Evolutionary conservation across 192 early-diverging fungal species (phyloP).

Genomic region (Coemansia sp.): DNA sequence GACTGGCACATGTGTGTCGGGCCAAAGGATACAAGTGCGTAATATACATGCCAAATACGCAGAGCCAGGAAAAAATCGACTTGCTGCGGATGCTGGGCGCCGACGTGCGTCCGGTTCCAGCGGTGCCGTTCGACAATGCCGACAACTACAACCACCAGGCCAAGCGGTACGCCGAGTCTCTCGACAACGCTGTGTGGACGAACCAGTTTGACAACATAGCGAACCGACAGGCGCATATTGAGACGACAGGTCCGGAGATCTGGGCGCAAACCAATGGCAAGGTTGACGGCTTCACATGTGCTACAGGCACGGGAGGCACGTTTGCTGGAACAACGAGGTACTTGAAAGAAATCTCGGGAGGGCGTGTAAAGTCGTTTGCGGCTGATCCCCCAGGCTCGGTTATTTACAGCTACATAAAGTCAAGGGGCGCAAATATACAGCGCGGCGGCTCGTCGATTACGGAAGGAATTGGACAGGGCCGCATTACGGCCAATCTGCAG

Average conservation of each 20-base stretch:
- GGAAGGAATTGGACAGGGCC: slow-evolving; percentile 95
- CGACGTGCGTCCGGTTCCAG: slow-evolving; percentile 90
- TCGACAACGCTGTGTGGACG: slow-evolving; percentile 90
- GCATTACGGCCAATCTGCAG: slow-evolving; percentile 87
- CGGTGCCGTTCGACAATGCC: slow-evolving; percentile 88
- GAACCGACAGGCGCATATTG: slow-evolving; percentile 88
- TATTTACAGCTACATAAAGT: slow-evolving; percentile 80
- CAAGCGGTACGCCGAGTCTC: slow-evolving; percentile 69
- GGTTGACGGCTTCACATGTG: slow-evolving; percentile 88
- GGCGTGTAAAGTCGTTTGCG: slow-evolving; percentile 74
- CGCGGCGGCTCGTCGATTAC: slow-evolving; percentile 86
- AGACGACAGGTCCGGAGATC: slow-evolving; percentile 96
- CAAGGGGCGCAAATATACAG: slow-evolving; percentile 62
- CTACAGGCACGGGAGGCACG: slow-evolving; percentile 92
- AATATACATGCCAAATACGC: slow-evolving; percentile 98
- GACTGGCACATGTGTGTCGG: slow-evolving; percentile 89
- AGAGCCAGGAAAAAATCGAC: slow-evolving; percentile 94
- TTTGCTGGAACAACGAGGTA: slow-evolving; percentile 81
- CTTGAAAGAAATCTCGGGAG: slow-evolving; percentile 72
- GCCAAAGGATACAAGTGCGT: slow-evolving; percentile 94
- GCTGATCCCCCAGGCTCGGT: slow-evolving; percentile 95
- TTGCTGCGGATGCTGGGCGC: slow-evolving; percentile 89
- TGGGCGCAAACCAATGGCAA: slow-evolving; percentile 78
- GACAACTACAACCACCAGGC: slow-evolving; percentile 96
- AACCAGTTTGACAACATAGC: slow-evolving; percentile 96